Conservation (phyloP, 306 rosid species). For the Cucurbita ficifolia region DNA sequence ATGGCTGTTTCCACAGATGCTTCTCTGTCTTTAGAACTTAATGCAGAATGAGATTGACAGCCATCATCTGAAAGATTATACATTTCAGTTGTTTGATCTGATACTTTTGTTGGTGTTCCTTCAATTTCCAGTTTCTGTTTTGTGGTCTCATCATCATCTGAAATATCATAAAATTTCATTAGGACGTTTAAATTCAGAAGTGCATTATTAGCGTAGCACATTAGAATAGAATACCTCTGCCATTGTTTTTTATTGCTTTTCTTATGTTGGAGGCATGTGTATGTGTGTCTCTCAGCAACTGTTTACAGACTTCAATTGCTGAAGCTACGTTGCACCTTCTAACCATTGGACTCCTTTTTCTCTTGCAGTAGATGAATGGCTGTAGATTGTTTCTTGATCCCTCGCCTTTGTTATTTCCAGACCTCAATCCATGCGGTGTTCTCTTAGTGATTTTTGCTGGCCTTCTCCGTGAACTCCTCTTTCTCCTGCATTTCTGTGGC, state of each 20-base stretch:
- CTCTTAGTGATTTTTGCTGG: neutral
- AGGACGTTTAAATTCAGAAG: neutral
- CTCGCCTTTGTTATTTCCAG: neutral
- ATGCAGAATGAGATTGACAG: neutral
- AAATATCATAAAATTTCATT: neutral
- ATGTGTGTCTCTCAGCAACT: neutral
- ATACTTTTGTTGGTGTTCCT: too few relatives aligned
- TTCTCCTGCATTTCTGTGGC: neutral
- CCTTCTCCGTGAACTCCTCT: neutral
- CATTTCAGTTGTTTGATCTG: too few relatives aligned
- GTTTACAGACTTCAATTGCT: neutral
- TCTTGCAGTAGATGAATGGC: neutral
- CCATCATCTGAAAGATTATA: neutral
- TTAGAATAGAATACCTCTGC: neutral
- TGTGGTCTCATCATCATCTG: neutral
- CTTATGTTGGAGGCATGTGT: neutral
- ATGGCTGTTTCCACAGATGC: neutral
- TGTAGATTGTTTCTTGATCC: neutral
- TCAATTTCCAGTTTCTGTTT: neutral
- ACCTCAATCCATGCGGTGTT: neutral
- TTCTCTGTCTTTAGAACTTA: neutral
- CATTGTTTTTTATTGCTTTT: too few relatives aligned
- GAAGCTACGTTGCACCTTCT: conserved; percentile 1
- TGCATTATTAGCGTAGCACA: neutral
- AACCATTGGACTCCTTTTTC: neutral